Evolutionary conservation across 768 basidiomycete genomes (phyloP).

Genomic region (Lactarius akahatsu): DNA sequence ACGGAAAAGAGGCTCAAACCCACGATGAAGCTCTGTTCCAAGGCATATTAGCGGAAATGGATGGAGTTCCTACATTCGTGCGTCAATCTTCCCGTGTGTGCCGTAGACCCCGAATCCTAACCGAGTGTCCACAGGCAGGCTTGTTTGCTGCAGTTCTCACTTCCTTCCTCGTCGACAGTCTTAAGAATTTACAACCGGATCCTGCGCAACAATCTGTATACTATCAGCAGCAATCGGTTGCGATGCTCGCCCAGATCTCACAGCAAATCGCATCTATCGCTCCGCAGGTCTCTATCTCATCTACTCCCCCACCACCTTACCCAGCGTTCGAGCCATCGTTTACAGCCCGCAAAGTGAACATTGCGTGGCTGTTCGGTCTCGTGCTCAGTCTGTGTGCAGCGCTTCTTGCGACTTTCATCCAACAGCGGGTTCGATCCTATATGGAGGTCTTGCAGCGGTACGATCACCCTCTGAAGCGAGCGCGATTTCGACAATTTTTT

Average conservation of each 20-base stretch:
- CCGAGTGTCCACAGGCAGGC: background rate
- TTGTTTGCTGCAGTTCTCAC: conserved; percentile 15
- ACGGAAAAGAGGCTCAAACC: background rate
- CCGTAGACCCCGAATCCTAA: background rate
- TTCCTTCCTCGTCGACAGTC: background rate
- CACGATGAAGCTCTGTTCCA: background rate
- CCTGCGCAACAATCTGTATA: background rate
- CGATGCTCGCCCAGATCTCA: conserved; percentile 5
- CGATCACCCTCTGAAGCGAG: no score
- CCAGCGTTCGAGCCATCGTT: background rate
- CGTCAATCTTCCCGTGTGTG: background rate
- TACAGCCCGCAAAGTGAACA: background rate
- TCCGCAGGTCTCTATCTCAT: background rate
- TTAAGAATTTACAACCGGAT: background rate
- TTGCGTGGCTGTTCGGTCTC: conserved; percentile 6
- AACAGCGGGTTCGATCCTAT: no score
- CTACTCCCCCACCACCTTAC: background rate
- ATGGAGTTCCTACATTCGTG: background rate
- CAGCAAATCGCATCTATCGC: conserved; percentile 3
- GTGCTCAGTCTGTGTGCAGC: background rate
- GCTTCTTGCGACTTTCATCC: no score
- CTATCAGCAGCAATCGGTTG: conserved; percentile 1
- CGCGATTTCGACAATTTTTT: no score
- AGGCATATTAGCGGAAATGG: conserved; percentile 1
- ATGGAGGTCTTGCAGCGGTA: no score